A percentile compares a stretch with the other conserved stretches of the same genome.
Conservation (phyloP, 805 yeast genomes). For the Isabelozyma heimii region DNA sequence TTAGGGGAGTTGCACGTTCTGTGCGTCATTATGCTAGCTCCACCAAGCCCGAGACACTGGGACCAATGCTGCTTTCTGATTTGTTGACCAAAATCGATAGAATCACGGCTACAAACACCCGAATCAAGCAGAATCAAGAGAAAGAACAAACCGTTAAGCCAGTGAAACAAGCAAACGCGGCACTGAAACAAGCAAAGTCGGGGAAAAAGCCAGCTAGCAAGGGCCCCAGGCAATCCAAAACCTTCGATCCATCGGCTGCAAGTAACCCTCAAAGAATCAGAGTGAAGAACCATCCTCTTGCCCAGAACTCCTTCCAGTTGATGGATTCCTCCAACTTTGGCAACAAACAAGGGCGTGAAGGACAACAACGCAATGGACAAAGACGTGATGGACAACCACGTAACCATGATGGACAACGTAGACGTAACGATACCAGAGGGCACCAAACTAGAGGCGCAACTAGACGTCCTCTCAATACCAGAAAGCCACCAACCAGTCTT, state of each 20-base stretch:
- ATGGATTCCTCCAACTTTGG: background rate
- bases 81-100: slow-evolving; percentile 36
- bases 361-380: too few species aligned
- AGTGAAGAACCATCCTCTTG: slow-evolving; percentile 1
- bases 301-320: background rate
- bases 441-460: background rate
- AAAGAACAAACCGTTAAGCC: background rate
- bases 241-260: background rate
- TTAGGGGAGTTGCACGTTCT: background rate
- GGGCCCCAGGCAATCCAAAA: background rate
- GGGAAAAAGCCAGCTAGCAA: background rate
- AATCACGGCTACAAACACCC: slow-evolving; percentile 14
- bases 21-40: background rate
- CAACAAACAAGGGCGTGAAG: background rate
- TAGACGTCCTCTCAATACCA: background rate
- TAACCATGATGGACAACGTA: background rate
- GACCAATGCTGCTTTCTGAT: slow-evolving; percentile 26
- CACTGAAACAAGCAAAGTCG: background rate
- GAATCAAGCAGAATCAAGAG: background rate
- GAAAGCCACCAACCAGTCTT: background rate
- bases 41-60: slow-evolving; percentile 4
- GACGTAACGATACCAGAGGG: background rate
- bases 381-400: too few species aligned
- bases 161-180: background rate
- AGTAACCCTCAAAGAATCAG: background rate